Base-by-base conservation (phyloP, 2,329 filamentous ascomycete genomes). In the Phyllosticta citriasiana region DNA sequence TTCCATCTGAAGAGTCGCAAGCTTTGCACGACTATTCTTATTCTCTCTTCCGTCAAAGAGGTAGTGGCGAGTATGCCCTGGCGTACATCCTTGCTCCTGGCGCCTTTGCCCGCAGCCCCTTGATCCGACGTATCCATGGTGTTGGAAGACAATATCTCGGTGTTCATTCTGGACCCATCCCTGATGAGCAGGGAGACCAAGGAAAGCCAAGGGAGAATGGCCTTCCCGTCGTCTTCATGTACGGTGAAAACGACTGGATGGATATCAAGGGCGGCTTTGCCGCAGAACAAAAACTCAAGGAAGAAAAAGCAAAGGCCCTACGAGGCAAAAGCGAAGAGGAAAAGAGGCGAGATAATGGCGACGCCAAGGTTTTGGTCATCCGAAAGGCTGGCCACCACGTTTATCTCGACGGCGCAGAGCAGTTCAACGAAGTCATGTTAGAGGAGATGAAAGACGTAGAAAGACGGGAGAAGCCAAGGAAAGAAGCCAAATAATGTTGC, bases 21-120 rank as follows among this genome's bases (percentile, higher is more conserved):
- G 88, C 89, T 0, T 82, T 99, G 3, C 94, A 99, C 75, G 87
- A 92, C 70, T 99, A 99, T 75, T 87, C 91, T 24, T 99, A 97
- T 75, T 89, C 89, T 9, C 86, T 99, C 51, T 99, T 99, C 80
- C 87, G 89, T 63, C 91, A 96, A 72, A 85, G 88, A 19, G 94
- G 94, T 40, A 94, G 89, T 68, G 93, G 93, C 60, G 94, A 99
- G 73, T 99, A 97, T 71, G 93, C 89, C 0, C 82, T 99, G 0
- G 86, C 91, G 0, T 97, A 97, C 70, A 85, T 99, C 57, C 87
- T 99, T 12, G 94, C 94, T 0, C 94, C 94, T 0, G 94, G 94
- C 0, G 94, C 94, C 0, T 96, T 92, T 68, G 94, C 94, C 1
- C 87, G 94, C 56, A 88, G 85, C 59, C 94, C 94, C 0, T 76